Base-by-base conservation (phyloP, 805 yeast species). In the Yarrowia divulgata region DNA sequence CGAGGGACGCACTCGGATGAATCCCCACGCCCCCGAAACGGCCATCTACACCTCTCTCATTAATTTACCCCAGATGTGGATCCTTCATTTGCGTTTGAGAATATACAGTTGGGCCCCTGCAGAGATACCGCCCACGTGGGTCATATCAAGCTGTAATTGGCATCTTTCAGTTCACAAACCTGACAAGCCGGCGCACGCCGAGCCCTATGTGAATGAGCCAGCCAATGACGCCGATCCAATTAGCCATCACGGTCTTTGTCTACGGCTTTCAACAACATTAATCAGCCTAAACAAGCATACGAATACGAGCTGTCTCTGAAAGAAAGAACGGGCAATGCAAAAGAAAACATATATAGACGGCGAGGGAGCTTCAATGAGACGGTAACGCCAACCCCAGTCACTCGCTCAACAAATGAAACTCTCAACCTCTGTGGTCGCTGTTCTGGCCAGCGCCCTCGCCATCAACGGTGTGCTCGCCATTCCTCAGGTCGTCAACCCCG, bases 401-500 rank as follows among this genome's bases (percentile, higher is more conserved):
- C 58, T 52, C 60, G 60, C 23, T 37, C 45, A 18, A 37, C 45
- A 45, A 23, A 45, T 60, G 67, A 60, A 45, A 13, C 35, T 60
- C n/a, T 32, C 67, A 8, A 54, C 18, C 60, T 54, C 60, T 5
- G 43, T 29, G 35, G 67, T 45, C 52, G 52, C 43, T 13, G n/a
- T 60, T n/a, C 13, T 46, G 54, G 52, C 52, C 32, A 19, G 46
- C 34, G 49, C 64, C 23, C 39, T 58, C 23, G 50, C 64, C 19
- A 37, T 54, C 57, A 52, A 52, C 19, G 60, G 60, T 2, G 60
- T 54, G 8, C 32, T 40, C n/a, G 63, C 54, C 18, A 60, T 60
- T n/a, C 67, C 67, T 29, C 45, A 60, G 67, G 67, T 60, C 42
- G 32, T 35, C 37, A 60, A 60, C 67, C 67, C 67, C 23, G 67